Percentiles rank a stretch among this genome's conserved stretches.
Evolutionary conservation across 345 rosid genomes (phyloP).

Genomic region (Hypericum androsaemum): DNA sequence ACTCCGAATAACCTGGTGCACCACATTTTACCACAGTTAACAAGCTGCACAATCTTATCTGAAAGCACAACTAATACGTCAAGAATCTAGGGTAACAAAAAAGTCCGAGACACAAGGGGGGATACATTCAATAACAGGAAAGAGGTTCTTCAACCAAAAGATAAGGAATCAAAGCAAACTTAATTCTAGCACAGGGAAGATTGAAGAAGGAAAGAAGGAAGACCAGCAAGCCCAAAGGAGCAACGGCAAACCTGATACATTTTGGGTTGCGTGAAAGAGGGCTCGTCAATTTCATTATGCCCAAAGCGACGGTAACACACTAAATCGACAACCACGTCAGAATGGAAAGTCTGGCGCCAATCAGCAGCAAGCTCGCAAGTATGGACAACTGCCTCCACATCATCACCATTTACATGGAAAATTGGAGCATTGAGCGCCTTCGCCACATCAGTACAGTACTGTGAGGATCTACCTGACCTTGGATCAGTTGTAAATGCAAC

Average conservation of each 20-base stretch:
- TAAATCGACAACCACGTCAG: conserved; percentile 73
- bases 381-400: conserved; percentile 70
- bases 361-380: conserved; percentile 79
- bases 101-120: background rate
- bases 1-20: conserved; percentile 47
- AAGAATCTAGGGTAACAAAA: background rate
- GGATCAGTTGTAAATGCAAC: conserved; percentile 89
- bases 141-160: background rate
- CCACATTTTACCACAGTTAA: conserved; percentile 12
- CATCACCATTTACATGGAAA: conserved; percentile 71
- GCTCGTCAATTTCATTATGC: conserved; percentile 80
- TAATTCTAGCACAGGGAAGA: no score
- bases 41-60: background rate
- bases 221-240: background rate
- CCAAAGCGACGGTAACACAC: conserved; percentile 76
- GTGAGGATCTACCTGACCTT: conserved; percentile 66
- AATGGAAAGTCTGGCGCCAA: conserved; percentile 83
- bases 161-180: conserved; percentile 5
- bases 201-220: no score
- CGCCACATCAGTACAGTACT: conserved; percentile 82
- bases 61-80: background rate
- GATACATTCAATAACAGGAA: background rate
- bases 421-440: conserved; percentile 78
- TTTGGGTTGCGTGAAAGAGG: conserved; percentile 73
- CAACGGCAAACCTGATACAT: conserved; percentile 55